Evolutionary conservation across 805 yeast genomes (phyloP).

Genomic region (Metschnikowia vanudenii): DNA sequence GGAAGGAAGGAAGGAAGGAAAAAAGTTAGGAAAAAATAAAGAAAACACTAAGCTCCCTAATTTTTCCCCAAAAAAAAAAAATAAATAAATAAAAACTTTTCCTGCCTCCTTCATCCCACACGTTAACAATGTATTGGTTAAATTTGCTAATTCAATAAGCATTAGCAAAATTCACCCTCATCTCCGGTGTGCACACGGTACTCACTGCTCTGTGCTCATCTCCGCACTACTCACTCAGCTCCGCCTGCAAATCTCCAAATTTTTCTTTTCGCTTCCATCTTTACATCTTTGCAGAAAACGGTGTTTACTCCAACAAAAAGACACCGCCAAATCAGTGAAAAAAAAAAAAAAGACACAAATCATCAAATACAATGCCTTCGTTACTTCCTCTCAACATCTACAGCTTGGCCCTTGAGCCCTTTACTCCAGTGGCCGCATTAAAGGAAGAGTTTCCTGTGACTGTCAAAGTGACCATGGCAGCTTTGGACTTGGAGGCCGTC

Average conservation of each 20-base stretch:
- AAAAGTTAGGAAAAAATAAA: too few relatives aligned
- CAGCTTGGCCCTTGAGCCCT: conserved; percentile 83
- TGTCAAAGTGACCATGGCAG: conserved; percentile 89
- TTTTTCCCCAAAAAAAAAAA: too few relatives aligned
- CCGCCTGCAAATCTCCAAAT: background rate
- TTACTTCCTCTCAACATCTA: conserved; percentile 84
- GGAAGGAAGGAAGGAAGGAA: too few relatives aligned
- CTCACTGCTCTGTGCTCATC: too few relatives aligned
- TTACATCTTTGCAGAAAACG: too few relatives aligned
- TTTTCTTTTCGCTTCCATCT: background rate
- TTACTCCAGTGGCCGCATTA: conserved; percentile 82
- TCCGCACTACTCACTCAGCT: conserved; percentile 5
- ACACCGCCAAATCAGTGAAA: background rate
- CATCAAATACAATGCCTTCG: conserved; percentile 51
- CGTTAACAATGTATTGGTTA: too few relatives aligned
- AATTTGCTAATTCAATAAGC: too few relatives aligned
- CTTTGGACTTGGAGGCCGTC: conserved; percentile 85
- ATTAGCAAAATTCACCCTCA: too few relatives aligned
- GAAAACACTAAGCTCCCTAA: too few relatives aligned
- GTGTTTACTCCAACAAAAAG: conserved; percentile 1
- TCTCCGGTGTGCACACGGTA: conserved; percentile 8
- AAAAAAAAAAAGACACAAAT: conserved; percentile 6
- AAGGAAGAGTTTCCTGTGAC: conserved; percentile 86
- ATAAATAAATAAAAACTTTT: too few relatives aligned
- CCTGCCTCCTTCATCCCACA: too few relatives aligned